Evolutionary conservation across 257 asterid species (phyloP), one percentile per base, ranked within the genome.

Genomic region (Gentiana straminea): DNA sequence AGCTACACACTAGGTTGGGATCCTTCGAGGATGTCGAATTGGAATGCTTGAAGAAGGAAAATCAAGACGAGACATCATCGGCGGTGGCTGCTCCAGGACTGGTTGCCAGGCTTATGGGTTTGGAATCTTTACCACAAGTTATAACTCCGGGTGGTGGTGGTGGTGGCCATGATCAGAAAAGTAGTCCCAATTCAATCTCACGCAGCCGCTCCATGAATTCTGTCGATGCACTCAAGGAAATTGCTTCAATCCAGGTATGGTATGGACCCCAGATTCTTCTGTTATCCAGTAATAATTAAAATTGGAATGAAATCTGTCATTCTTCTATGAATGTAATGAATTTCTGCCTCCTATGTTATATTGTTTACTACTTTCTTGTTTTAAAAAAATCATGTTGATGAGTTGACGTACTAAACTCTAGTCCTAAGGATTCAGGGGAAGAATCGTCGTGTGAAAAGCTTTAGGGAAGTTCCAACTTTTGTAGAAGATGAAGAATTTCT

Each of bases 41-140:
- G 10, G 47, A 45, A 55, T 52, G 35, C 12, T 7, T 39, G 8
- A 49, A 43, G 0, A 6, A 32, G 34, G 57, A 36, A 24, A 35
- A 45, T 33, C 24, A 15, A 13, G 13, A 8, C 0, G 62, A 54
- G 0, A 66, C 61, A 1, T 43, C 67, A 0, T 57, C 75, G 41
- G 74, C 75, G 24, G 24, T 0, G 24, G 24, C 24, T 8, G 51
- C 80, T 3, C 82, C 86, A 0, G 77, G 81, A 13, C 9, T 83
- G 0, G 86, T 86, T 66, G 93, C 95, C 6, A 65, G 81, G 68
- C 68, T 86, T 1, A 86, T 86, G 95, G 95, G 95, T 11, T 12
- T 86, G 6, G 89, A 83, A 1, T 71, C 89, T 0, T 11, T 75
- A 63, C 86, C 93, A 2, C 46, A 46, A 13, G n/a, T 35, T 13